phyloP scores from a whole-genome alignment of 129 eudicot genomes.

The Helianthus tuberosus region DNA sequence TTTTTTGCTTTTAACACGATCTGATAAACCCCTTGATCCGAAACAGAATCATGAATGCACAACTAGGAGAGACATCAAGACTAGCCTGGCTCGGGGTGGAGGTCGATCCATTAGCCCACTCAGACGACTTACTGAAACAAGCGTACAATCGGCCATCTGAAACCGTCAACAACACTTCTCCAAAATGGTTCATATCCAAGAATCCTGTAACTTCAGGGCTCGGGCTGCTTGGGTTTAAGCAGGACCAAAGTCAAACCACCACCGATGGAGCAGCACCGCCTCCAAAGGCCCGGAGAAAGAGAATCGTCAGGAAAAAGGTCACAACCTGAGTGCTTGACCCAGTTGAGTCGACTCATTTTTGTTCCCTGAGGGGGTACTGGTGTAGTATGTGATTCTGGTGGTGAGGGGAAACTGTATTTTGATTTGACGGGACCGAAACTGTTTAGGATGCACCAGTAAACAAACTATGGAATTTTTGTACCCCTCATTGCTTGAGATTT shows the following conservation, averaged over 20 bases:
- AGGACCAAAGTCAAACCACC: slow-evolving; percentile 50
- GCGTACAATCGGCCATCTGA: slow-evolving; percentile 80
- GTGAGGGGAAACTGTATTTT: not conserved
- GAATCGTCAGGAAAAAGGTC: slow-evolving; percentile 79
- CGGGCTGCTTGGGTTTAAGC: slow-evolving; percentile 81
- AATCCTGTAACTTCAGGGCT: slow-evolving; percentile 79
- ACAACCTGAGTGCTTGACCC: slow-evolving; percentile 36
- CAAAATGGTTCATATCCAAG: slow-evolving; percentile 91
- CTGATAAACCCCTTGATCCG: not conserved
- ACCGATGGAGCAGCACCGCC: slow-evolving; percentile 51
- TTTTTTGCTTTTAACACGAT: not conserved
- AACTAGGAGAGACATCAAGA: slow-evolving; percentile 91
- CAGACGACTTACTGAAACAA: slow-evolving; percentile 63
- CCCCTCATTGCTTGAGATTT: slow-evolving; percentile 1
- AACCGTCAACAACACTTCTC: slow-evolving; percentile 41
- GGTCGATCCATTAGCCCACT: slow-evolving; percentile 75
- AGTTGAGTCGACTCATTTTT: slow-evolving; percentile 46
- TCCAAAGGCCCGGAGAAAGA: slow-evolving; percentile 79
- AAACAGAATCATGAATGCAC: slow-evolving; percentile 82
- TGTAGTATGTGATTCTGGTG: not conserved
- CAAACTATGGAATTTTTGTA: slow-evolving; percentile 32
- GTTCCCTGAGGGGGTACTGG: slow-evolving; percentile 26
- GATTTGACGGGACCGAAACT: slow-evolving; percentile 15
- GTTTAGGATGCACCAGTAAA: not conserved
- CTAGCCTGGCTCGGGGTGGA: slow-evolving; percentile 93